Percentiles rank a stretch among this genome's conserved stretches.
These are phyloP conservation scores for Podila epigama DNA, from an alignment of 192 early-diverging fungal genomes.

Conservation along the genomic window DNA sequence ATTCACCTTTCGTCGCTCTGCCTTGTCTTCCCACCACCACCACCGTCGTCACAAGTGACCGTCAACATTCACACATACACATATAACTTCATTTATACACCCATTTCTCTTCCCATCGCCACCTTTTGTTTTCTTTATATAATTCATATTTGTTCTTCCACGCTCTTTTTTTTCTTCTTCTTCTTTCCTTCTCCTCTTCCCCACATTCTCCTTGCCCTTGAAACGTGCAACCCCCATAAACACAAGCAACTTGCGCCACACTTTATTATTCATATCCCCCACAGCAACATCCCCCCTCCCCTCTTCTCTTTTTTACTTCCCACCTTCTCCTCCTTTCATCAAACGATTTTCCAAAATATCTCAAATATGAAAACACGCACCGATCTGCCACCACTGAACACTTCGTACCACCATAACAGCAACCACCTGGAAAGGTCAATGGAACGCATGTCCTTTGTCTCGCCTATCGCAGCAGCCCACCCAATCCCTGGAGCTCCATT, in stretches of 20 bases:
- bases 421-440: constrained; percentile 41
- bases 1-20: not conserved
- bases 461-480: constrained; percentile 16
- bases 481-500: constrained; percentile 5
- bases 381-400: constrained; percentile 27
- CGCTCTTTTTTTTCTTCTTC: not conserved
- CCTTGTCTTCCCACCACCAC: not conserved
- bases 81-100: not conserved
- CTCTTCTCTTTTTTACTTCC: not conserved
- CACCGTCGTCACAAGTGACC: not conserved
- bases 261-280: too few species aligned
- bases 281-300: not conserved
- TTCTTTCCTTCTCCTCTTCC: not conserved
- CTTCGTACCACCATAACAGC: constrained; percentile 14
- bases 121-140: too few species aligned
- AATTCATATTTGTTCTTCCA: not conserved
- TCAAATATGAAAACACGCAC: constrained; percentile 25
- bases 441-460: constrained; percentile 26
- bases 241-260: too few species aligned
- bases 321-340: not conserved
- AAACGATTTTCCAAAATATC: not conserved
- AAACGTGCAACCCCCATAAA: too few species aligned
- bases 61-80: not conserved
- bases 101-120: not conserved
- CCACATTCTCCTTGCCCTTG: too few species aligned